Base-by-base conservation (phyloP, 345 rosid genomes). In the Acer campestre region DNA sequence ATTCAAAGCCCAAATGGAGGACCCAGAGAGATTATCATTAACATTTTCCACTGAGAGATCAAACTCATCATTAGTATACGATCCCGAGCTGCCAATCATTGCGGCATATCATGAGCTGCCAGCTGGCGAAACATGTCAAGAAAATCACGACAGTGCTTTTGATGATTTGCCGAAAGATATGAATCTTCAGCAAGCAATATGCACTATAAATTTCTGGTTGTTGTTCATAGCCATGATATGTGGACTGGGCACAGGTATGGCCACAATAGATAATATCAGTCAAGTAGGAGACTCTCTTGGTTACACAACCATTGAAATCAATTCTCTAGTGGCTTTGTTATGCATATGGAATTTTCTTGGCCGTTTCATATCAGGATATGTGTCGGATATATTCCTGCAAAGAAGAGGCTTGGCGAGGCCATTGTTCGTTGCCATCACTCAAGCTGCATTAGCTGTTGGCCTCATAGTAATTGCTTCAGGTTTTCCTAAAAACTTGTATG, bases 251-350 rank as follows among this genome's bases (percentile, higher is more conserved):
- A 85, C 97, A 0, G 97, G 98, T 23, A 83, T 89, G 2, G 95
- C 98, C 0, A 89, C 94, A 3, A 83, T 95, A 69, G 91, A 95
- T 61, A 94, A 93, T 81, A 80, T 95, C 12, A 88, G 98, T 83
- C 95, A 95, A 74, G 78, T 95, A 5, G 98, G 98, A 6, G 92
- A 90, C 76, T 94, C 98, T 25, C 95, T 94, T 10, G 86, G 88
- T 10, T 95, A 95, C n/a, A 27, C 68, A 64, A 27, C 22, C 12
- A 59, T 48, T 61, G 86, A 82, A 71, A 79, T 81, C 16, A 85
- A 77, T 74, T 66, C 86, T 11, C 66, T 85, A 42, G 81, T 85
- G 63, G 85, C 89, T 10, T 53, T 89, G 55, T 84, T 85, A 88
- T 82, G 90, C 83, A 85, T 86, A 46, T 89, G 89, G 90, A 89